Conservation (phyloP, 1,139 yeast genomes). For the Yamadazyma membranifaciens region DNA sequence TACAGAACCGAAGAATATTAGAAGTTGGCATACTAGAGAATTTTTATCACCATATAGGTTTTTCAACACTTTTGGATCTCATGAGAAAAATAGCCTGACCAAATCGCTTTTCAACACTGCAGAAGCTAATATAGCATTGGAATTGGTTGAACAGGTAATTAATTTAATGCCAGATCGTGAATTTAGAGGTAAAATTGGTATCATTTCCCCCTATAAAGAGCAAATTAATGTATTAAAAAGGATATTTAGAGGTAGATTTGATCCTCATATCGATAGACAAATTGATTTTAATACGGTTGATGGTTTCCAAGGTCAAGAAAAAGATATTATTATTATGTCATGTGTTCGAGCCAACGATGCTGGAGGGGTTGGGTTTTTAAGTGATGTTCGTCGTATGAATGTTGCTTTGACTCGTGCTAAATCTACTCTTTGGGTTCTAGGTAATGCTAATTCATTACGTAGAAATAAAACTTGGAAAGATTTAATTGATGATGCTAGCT, state of each 20-base stretch:
- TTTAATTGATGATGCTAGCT: slow-evolving; percentile 60
- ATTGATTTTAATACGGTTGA: slow-evolving; percentile 94
- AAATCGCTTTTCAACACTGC: slow-evolving; percentile 67
- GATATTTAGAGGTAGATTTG: slow-evolving; percentile 58
- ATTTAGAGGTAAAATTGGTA: slow-evolving; percentile 75
- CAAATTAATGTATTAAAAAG: slow-evolving; percentile 65
- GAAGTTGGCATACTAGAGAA: slow-evolving; percentile 70
- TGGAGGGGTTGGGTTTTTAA: slow-evolving; percentile 80
- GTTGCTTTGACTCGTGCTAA: slow-evolving; percentile 94
- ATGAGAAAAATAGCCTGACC: slow-evolving; percentile 59
- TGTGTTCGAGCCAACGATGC: slow-evolving; percentile 84
- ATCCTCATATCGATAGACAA: slow-evolving; percentile 57
- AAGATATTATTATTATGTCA: slow-evolving; percentile 87
- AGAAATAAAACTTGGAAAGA: slow-evolving; percentile 69
- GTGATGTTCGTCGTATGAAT: slow-evolving; percentile 91
- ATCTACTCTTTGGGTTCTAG: slow-evolving; percentile 89
- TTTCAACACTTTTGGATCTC: slow-evolving; percentile 67
- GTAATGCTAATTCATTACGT: slow-evolving; percentile 63
- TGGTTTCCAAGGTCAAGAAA: slow-evolving; percentile 98
- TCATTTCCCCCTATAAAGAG: slow-evolving; percentile 93
- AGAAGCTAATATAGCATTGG: slow-evolving; percentile 74
- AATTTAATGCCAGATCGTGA: slow-evolving; percentile 47
- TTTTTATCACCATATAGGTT: slow-evolving; percentile 74
- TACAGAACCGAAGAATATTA: slow-evolving; percentile 55
- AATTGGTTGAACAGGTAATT: slow-evolving; percentile 60